A percentile compares a stretch with the other conserved stretches of the same genome.
phyloP scores from a whole-genome alignment of 139 green algal genomes.

The Diplosphaera chodatii region DNA sequence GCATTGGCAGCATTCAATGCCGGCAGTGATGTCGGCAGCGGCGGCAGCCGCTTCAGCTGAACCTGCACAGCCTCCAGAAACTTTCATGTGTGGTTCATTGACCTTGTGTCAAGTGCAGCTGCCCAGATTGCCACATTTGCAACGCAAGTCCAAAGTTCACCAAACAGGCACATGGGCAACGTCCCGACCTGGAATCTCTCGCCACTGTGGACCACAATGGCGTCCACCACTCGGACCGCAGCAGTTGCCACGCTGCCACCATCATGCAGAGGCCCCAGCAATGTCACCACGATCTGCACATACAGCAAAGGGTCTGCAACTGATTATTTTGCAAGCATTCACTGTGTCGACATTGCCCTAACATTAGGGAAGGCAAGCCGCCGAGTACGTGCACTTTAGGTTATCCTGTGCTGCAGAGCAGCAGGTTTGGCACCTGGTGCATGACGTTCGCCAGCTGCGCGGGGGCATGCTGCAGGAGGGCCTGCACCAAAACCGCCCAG shows the following conservation, averaged over 20 bases:
- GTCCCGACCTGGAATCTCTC: not conserved
- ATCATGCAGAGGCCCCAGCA: conserved; percentile 66
- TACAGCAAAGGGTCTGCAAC: conserved; percentile 5
- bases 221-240: conserved; percentile 32
- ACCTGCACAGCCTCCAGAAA: too few relatives aligned
- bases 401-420: too few relatives aligned
- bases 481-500: conserved; percentile 34
- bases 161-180: too few relatives aligned
- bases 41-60: conserved; percentile 35
- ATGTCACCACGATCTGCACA: conserved; percentile 53
- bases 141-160: too few relatives aligned
- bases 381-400: too few relatives aligned
- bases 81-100: too few relatives aligned
- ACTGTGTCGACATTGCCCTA: too few relatives aligned
- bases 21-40: conserved; percentile 47
- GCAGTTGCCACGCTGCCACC: conserved; percentile 11
- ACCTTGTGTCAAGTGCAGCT: too few relatives aligned
- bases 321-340: too few relatives aligned
- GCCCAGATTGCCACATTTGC: too few relatives aligned
- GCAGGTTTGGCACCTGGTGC: too few relatives aligned
- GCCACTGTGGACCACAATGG: conserved; percentile 25
- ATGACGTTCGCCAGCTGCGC: conserved; percentile 48
- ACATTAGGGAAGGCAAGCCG: too few relatives aligned
- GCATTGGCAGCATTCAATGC: conserved; percentile 20
- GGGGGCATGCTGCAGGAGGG: conserved; percentile 33